phyloP scores from a whole-genome alignment of 1,284 basidiomycete genomes.

The Rhodotorula sp. region DNA sequence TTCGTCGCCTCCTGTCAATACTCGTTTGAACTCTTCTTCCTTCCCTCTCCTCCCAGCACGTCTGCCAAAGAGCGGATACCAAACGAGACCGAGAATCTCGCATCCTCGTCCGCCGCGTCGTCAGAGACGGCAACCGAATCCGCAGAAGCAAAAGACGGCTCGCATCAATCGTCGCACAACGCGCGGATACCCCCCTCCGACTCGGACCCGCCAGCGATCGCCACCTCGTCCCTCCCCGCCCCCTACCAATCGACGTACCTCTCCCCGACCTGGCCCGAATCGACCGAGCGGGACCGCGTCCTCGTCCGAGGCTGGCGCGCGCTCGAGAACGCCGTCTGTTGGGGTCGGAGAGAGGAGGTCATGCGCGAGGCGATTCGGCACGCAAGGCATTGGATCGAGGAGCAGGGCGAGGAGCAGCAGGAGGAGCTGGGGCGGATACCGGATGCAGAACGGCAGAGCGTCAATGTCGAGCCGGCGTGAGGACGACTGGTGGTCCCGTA shows the following conservation, averaged over 20 bases:
- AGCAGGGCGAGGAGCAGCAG: neutral
- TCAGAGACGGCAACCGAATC: neutral
- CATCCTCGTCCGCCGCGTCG: neutral
- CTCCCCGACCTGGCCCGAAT: conserved; percentile 31
- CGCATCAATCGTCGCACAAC: neutral
- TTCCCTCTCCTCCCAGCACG: neutral
- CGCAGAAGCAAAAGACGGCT: neutral
- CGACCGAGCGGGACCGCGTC: conserved; percentile 22
- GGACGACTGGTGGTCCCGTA: no score
- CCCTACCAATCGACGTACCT: conserved; percentile 1
- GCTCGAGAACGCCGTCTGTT: conserved; percentile 14
- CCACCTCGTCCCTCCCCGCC: neutral
- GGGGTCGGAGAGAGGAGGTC: conserved; percentile 32
- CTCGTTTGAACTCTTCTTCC: conserved; percentile 35
- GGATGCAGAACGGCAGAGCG: no score
- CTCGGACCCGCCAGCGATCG: conserved; percentile 2
- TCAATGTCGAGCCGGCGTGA: no score
- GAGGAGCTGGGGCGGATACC: neutral
- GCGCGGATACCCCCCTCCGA: neutral
- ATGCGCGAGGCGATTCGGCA: conserved; percentile 22
- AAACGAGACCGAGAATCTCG: no score
- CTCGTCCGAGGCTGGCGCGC: conserved; percentile 26
- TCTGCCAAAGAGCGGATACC: neutral
- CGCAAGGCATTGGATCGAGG: conserved; percentile 9
- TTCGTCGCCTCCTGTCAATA: conserved; percentile 32